Conservation (phyloP, 2,329 filamentous ascomycete species). For the Verticillium isaacii region DNA sequence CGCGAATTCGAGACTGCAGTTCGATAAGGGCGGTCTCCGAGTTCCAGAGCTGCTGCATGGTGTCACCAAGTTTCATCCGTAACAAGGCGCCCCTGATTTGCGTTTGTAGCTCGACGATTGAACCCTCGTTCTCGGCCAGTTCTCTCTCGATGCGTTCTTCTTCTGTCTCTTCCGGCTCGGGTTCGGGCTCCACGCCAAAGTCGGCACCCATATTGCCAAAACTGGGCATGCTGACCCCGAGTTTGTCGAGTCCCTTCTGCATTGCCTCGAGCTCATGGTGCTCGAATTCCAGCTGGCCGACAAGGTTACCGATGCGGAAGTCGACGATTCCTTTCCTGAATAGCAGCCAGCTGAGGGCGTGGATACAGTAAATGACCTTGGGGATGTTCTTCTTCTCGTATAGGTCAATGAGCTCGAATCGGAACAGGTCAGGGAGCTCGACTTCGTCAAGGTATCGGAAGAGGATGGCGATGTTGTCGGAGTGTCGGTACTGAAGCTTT, state of each 20-base stretch:
- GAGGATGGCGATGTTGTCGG: constrained; percentile 96
- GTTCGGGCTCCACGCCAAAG: constrained; percentile 80
- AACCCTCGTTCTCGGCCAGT: constrained; percentile 67
- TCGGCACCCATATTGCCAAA: constrained; percentile 97
- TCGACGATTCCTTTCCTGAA: constrained; percentile 92
- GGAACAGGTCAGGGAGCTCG: constrained; percentile 88
- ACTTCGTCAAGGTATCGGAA: constrained; percentile 91
- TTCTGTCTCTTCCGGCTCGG: constrained; percentile 80
- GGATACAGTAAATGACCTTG: constrained; percentile 98
- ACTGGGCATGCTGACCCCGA: constrained; percentile 92
- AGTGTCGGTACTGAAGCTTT: constrained; percentile 88
- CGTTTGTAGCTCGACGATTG: constrained; percentile 76
- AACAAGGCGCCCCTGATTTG: constrained; percentile 78
- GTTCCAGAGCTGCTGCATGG: constrained; percentile 90
- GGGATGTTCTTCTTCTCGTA: constrained; percentile 99
- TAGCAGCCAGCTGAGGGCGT: constrained; percentile 94
- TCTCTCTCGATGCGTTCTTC: constrained; percentile 84
- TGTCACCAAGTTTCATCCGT: constrained; percentile 69
- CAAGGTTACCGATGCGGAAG: constrained; percentile 93
- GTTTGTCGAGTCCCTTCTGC: constrained; percentile 93
- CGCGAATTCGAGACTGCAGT: constrained; percentile 81
- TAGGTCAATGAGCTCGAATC: constrained; percentile 93
- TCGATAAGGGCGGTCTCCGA: constrained; percentile 73
- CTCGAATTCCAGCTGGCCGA: constrained; percentile 94
- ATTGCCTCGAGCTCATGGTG: constrained; percentile 96